Conservation (phyloP, 148 eudicot species). For the Salicornia ramosissima region DNA sequence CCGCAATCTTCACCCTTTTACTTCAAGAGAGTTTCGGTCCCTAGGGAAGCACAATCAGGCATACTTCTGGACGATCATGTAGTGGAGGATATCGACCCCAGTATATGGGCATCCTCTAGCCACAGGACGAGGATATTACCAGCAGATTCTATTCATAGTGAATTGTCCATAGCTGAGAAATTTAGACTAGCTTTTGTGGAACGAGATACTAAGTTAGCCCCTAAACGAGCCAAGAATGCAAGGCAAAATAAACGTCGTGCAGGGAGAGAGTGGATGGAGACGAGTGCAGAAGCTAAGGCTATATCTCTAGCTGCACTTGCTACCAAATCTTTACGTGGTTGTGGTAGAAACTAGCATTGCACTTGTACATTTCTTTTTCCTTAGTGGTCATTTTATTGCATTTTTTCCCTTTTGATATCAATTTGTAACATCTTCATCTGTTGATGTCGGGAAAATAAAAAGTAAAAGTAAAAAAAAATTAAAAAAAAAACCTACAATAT, state of each 20-base stretch:
- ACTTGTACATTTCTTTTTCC: background rate
- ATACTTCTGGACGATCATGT: constrained; percentile 53
- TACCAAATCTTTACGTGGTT: constrained; percentile 46
- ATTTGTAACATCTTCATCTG: too few species aligned
- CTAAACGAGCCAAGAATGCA: constrained; percentile 92
- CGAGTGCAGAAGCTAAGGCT: constrained; percentile 57
- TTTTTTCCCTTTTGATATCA: background rate
- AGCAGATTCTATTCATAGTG: constrained; percentile 22
- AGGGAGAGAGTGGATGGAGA: constrained; percentile 64
- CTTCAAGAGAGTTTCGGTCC: constrained; percentile 46
- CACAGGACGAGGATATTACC: constrained; percentile 19
- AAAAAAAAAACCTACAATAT: too few species aligned
- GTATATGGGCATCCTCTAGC: constrained; percentile 55
- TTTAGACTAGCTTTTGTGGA: constrained; percentile 76
- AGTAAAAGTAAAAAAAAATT: too few species aligned
- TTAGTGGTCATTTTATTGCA: too few species aligned
- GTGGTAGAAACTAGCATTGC: constrained; percentile 22
- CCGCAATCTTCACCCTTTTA: constrained; percentile 66
- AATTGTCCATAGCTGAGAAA: constrained; percentile 70
- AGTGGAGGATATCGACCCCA: constrained; percentile 68
- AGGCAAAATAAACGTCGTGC: constrained; percentile 86
- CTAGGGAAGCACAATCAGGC: constrained; percentile 52
- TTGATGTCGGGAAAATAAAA: too few species aligned
- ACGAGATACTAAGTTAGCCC: constrained; percentile 81
- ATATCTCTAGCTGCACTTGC: constrained; percentile 61